phyloP scores from a whole-genome alignment of 495 filamentous ascomycete species.

The Lentithecium fluviatile region DNA sequence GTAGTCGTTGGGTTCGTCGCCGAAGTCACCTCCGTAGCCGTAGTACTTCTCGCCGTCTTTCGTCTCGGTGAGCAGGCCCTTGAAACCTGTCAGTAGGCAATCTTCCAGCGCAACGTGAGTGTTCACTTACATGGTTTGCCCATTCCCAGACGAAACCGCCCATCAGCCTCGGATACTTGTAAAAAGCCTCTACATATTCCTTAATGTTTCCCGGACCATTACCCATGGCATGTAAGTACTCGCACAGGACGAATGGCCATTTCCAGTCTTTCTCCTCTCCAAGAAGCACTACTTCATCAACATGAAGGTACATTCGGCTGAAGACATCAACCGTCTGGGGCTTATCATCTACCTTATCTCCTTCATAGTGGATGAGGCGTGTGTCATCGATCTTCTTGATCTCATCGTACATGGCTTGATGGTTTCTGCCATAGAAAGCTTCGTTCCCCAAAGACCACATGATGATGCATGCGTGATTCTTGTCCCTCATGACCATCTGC shows the following conservation, averaged over 20 bases:
- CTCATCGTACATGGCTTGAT: conserved; percentile 62
- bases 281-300: conserved; percentile 52
- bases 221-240: conserved; percentile 68
- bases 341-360: conserved; percentile 55
- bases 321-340: conserved; percentile 63
- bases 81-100: too few relatives aligned
- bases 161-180: conserved; percentile 56
- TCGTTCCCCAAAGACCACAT: conserved; percentile 74
- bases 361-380: conserved; percentile 66
- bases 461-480: conserved; percentile 64
- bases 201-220: conserved; percentile 67
- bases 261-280: conserved; percentile 45
- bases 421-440: conserved; percentile 65
- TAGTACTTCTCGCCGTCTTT: conserved; percentile 56
- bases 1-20: conserved; percentile 61
- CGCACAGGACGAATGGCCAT: conserved; percentile 64
- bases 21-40: conserved; percentile 65
- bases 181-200: conserved; percentile 64
- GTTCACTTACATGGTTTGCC: conserved; percentile 55
- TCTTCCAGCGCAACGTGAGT: too few relatives aligned
- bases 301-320: conserved; percentile 63
- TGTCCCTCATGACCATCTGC: conserved; percentile 64
- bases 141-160: conserved; percentile 75
- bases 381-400: conserved; percentile 56
- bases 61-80: conserved; percentile 56